A percentile compares a stretch with the other conserved stretches of the same genome.
Conservation (phyloP, 2,329 filamentous ascomycete genomes). For the Trichoderma sp. region DNA sequence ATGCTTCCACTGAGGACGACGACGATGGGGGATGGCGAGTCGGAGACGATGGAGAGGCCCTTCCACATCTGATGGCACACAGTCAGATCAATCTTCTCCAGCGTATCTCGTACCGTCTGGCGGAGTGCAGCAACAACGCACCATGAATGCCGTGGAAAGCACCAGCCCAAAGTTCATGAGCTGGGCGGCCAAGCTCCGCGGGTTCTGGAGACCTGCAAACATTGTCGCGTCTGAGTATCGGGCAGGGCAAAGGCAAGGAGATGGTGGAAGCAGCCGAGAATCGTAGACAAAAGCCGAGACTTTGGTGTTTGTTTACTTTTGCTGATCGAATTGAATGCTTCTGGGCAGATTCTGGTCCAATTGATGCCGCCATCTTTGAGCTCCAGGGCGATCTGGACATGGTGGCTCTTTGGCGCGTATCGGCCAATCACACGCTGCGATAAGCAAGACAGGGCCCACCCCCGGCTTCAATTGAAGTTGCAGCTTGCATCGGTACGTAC, state of each 20-base stretch:
- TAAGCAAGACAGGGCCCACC: background rate
- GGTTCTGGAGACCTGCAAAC: conserved; percentile 70
- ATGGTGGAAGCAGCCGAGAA: background rate
- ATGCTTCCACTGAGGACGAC: conserved; percentile 83
- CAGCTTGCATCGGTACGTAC: conserved; percentile 18
- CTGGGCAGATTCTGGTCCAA: background rate
- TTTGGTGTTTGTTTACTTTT: background rate
- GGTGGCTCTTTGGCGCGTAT: conserved; percentile 34
- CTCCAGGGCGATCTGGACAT: conserved; percentile 35
- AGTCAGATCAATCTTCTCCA: background rate
- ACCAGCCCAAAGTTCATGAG: conserved; percentile 89
- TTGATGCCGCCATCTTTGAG: conserved; percentile 22
- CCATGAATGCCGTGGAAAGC: conserved; percentile 89
- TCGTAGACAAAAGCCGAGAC: background rate
- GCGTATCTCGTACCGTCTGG: background rate
- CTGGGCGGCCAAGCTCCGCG: conserved; percentile 79
- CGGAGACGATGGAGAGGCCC: conserved; percentile 75
- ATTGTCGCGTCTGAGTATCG: conserved; percentile 46
- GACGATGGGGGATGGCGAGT: conserved; percentile 77
- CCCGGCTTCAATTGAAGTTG: background rate
- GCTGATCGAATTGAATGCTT: background rate
- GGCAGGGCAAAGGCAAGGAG: background rate
- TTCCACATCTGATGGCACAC: conserved; percentile 71
- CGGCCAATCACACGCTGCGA: conserved; percentile 19
- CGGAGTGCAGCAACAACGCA: conserved; percentile 31